phyloP scores from a whole-genome alignment of 441 rosid genomes.

The Mallotus repandus region DNA sequence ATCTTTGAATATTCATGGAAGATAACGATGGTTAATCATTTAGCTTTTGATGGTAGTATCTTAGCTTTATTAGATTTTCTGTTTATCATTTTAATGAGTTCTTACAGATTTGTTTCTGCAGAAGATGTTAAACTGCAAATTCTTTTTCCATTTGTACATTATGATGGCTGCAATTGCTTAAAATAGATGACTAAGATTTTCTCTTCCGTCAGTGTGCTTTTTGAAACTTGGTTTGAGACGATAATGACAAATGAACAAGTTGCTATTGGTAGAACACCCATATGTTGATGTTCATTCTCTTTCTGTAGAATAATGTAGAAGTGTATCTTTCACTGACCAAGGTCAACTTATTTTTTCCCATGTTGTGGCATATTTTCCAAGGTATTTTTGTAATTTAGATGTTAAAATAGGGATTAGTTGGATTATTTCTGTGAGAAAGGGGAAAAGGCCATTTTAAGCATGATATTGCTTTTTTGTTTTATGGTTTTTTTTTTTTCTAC shows the following conservation, averaged over 20 bases:
- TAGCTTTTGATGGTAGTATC: background rate
- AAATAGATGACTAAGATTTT: background rate
- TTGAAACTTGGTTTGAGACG: background rate
- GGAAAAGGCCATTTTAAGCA: background rate
- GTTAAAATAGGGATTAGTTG: no score
- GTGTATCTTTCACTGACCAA: background rate
- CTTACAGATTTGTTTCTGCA: background rate
- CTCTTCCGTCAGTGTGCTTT: background rate
- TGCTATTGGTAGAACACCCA: background rate
- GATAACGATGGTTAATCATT: conserved; percentile 35
- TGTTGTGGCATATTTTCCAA: no score
- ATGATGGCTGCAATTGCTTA: background rate
- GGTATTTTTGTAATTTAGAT: no score
- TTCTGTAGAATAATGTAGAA: background rate
- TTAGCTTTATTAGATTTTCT: background rate
- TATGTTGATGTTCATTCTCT: background rate
- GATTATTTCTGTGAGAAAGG: no score
- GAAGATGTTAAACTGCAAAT: conserved; percentile 5
- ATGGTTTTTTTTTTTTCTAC: background rate
- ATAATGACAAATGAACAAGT: conserved; percentile 1
- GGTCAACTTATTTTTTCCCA: no score
- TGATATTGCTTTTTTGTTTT: background rate
- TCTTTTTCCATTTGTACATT: background rate
- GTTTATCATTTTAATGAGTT: background rate
- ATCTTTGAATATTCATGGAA: conserved; percentile 19